phyloP scores from a whole-genome alignment of 2,329 filamentous ascomycete genomes.

The Paecilomyces sp. region DNA sequence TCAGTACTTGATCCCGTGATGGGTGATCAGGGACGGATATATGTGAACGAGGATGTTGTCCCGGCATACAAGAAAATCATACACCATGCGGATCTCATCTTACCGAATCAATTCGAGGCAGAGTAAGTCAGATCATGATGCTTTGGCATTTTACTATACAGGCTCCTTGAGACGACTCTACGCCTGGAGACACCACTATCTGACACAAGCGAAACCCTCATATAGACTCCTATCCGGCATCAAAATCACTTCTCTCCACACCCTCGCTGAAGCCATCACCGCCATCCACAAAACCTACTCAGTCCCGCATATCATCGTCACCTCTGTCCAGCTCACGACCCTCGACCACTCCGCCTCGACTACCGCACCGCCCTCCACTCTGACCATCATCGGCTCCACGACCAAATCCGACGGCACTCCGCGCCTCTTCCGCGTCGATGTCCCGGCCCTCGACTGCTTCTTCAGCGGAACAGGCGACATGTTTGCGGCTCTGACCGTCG shows the following conservation, averaged over 20 bases:
- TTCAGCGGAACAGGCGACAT: conserved; percentile 97
- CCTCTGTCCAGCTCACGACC: conserved; percentile 66
- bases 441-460: conserved; percentile 83
- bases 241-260: conserved; percentile 67
- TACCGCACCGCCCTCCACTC: conserved; percentile 34
- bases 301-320: conserved; percentile 86
- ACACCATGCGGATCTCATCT: conserved; percentile 75
- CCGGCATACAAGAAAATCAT: conserved; percentile 81
- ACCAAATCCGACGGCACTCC: conserved; percentile 56
- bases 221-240: conserved; percentile 73
- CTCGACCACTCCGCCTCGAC: conserved; percentile 38
- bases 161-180: not conserved
- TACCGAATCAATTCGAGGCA: conserved; percentile 96
- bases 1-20: conserved; percentile 90
- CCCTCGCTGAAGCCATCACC: conserved; percentile 66
- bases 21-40: conserved; percentile 89
- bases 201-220: not conserved
- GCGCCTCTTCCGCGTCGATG: conserved; percentile 80
- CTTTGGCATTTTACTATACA: not conserved
- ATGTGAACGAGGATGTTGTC: conserved; percentile 85
- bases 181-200: not conserved
- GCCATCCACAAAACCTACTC: conserved; percentile 68
- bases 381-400: conserved; percentile 72
- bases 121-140: conserved; percentile 55
- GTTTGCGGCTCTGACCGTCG: conserved; percentile 89